Conservation (phyloP, 768 basidiomycete genomes). For the Russula brevipes region DNA sequence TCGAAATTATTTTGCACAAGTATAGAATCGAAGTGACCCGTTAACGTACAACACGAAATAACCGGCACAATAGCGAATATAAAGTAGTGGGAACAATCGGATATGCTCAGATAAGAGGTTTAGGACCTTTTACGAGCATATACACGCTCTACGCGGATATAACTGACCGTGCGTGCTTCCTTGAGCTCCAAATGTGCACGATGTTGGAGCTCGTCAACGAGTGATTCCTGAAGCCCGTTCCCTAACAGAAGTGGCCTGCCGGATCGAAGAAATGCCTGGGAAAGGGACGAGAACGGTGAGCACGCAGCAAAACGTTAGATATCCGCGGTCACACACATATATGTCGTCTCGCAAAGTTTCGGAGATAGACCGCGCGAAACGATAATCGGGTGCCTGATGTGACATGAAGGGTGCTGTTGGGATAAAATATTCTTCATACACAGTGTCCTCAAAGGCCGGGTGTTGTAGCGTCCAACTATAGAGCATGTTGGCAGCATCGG, state of each 20-base stretch:
- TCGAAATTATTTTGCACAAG: too few relatives aligned
- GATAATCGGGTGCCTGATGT: slow-evolving; percentile 31
- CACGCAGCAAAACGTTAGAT: not conserved
- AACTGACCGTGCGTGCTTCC: slow-evolving; percentile 43
- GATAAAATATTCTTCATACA: slow-evolving; percentile 56
- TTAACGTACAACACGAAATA: slow-evolving; percentile 9
- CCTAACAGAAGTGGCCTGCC: slow-evolving; percentile 65
- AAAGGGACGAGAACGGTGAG: not conserved
- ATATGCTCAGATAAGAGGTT: not conserved
- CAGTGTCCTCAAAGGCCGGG: slow-evolving; percentile 53
- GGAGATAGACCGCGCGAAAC: slow-evolving; percentile 8
- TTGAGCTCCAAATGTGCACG: slow-evolving; percentile 50
- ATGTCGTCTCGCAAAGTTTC: slow-evolving; percentile 54
- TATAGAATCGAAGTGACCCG: too few relatives aligned
- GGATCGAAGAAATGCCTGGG: slow-evolving; percentile 58
- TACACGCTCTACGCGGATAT: slow-evolving; percentile 54
- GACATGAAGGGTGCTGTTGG: slow-evolving; percentile 51
- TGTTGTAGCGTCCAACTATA: slow-evolving; percentile 51
- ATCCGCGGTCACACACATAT: slow-evolving; percentile 34
- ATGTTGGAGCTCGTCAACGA: slow-evolving; percentile 50
- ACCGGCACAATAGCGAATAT: not conserved
- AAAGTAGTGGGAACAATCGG: not conserved
- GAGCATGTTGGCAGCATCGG: slow-evolving; percentile 56
- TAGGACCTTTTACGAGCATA: slow-evolving; percentile 48
- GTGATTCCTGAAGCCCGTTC: slow-evolving; percentile 49